Percentiles rank a stretch among this genome's conserved stretches.
phyloP scores from a whole-genome alignment of 257 asterid genomes.

The Solanum tacnaense region DNA sequence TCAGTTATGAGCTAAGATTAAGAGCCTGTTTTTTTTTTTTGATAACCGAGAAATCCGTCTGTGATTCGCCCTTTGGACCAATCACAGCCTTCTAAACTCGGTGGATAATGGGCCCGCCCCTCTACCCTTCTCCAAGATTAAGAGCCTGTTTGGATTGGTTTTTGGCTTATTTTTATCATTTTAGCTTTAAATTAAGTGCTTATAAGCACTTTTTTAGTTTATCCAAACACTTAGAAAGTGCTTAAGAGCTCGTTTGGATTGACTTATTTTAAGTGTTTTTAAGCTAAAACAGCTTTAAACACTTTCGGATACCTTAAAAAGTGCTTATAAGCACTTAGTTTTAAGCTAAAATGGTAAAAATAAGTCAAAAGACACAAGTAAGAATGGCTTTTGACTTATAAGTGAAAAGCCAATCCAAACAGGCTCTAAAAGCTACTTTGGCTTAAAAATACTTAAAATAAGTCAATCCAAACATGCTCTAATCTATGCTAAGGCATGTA shows the following conservation, averaged over 20 bases:
- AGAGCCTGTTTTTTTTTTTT: background rate
- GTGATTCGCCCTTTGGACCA: too few relatives aligned
- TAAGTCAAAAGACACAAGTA: too few relatives aligned
- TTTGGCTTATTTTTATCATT: background rate
- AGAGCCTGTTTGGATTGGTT: background rate
- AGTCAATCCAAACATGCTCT: background rate
- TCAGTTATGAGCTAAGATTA: background rate
- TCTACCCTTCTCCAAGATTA: too few relatives aligned
- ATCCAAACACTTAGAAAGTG: background rate
- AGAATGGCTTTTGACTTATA: too few relatives aligned
- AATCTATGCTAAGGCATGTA: background rate
- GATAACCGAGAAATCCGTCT: too few relatives aligned
- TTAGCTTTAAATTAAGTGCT: background rate
- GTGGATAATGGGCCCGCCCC: too few relatives aligned
- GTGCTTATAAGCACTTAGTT: background rate
- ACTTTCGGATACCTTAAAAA: background rate
- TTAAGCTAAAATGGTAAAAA: background rate
- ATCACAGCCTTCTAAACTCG: too few relatives aligned
- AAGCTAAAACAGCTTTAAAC: background rate
- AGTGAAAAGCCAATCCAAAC: background rate
- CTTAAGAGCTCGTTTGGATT: background rate
- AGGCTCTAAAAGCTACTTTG: background rate
- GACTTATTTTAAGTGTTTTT: background rate
- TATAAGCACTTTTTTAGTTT: too few relatives aligned
- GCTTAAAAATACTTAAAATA: background rate